Base-by-base conservation (phyloP, 805 yeast species). In the Ogataea naganishii region DNA sequence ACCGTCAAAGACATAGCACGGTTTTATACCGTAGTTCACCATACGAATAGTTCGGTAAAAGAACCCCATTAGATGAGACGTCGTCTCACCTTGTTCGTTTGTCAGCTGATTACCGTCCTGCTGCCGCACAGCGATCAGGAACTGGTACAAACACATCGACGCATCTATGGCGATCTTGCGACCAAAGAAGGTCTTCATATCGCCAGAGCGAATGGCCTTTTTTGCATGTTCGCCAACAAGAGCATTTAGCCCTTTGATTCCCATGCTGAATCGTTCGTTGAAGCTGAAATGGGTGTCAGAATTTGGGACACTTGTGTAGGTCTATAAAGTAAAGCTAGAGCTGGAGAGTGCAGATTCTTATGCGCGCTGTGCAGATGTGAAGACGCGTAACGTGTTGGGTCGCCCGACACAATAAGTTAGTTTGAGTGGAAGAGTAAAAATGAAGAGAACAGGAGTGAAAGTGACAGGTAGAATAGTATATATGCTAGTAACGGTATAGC, bases 91-190 rank as follows among this genome's bases (percentile, higher is more conserved):
- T 13, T 72, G 72, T 23, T 83, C 95, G 39, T 74, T 80, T 15
- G 92, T 77, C 47, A 92, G 64, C 51, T 86, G 94, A 38, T 76
- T 85, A n/a, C 99, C 99, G 48, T 92, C 97, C 34, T 81, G 86
- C 44, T 89, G 97, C 49, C 99, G 71, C 4, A 92, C 98, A 0
- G 97, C 96, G 48, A 92, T 88, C 28, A 92, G 65, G 49, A 89
- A 92, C 56, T 92, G 99, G 52, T 92, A 92, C 23, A 92, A 65
- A 41, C 95, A 85, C 98, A 92, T 92, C 7, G 97, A 88, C 3
- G 94, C 94, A 60, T 82, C 89, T 36, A 92, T 88, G 36, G 98
- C 98, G n/a, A 92, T 95, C 61, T 92, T 92, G 26, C 97, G 65
- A 1, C 98, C 98, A 47, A 83, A 80, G 27, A 86, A 71, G 11